Evolutionary conservation across 225 moss, liverwort and hornwort genomes (phyloP).

Genomic region (Ulota crispa): DNA sequence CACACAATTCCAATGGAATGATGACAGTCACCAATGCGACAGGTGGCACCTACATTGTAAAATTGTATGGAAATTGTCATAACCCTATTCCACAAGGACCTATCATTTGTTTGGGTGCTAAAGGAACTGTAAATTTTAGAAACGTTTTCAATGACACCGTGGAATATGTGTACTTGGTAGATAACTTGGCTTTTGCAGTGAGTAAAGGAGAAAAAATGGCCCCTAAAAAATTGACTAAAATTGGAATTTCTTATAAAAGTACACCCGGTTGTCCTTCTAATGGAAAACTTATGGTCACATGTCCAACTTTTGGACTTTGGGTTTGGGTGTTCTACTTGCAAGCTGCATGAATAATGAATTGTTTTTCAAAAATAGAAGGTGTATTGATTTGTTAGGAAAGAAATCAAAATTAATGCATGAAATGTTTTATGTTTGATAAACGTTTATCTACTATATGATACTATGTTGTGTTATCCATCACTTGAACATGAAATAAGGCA

Average conservation of each 20-base stretch:
- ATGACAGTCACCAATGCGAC: slow-evolving; percentile 14
- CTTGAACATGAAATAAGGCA: not conserved
- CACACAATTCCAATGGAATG: not conserved
- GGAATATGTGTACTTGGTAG: slow-evolving; percentile 49
- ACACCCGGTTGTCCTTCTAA: slow-evolving; percentile 17
- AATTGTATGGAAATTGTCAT: slow-evolving; percentile 39
- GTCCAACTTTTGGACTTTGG: slow-evolving; percentile 51
- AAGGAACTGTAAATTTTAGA: slow-evolving; percentile 59
- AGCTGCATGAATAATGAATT: slow-evolving; percentile 20
- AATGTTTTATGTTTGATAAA: not conserved
- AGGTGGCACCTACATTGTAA: slow-evolving; percentile 21
- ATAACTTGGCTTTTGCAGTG: slow-evolving; percentile 56
- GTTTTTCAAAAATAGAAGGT: not conserved
- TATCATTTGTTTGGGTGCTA: slow-evolving; percentile 48
- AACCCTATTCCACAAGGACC: slow-evolving; percentile 79
- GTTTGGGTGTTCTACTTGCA: slow-evolving; percentile 55
- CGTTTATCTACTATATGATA: not conserved
- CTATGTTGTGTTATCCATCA: fast-evolving
- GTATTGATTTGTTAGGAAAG: not conserved
- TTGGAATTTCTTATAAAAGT: slow-evolving; percentile 56
- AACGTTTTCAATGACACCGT: slow-evolving; percentile 68
- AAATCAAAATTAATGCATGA: fast-evolving
- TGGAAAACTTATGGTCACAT: slow-evolving; percentile 44
- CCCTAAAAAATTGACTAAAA: slow-evolving; percentile 62
- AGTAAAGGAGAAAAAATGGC: slow-evolving; percentile 71